Conservation (phyloP, 2,329 filamentous ascomycete genomes). For the Phaeomoniella chlamydospora region DNA sequence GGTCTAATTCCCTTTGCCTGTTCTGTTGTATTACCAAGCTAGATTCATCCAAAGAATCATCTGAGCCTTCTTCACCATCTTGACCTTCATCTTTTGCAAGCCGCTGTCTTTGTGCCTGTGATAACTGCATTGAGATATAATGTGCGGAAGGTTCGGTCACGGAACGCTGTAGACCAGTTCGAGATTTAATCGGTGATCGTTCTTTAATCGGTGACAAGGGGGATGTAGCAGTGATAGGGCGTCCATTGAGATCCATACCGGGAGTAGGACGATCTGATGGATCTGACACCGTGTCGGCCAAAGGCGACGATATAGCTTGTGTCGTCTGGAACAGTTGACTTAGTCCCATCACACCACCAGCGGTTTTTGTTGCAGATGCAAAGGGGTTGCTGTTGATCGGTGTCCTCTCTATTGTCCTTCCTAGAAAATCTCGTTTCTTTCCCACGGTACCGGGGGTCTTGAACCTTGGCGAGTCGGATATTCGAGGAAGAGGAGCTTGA, state of each 20-base stretch:
- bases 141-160: conserved; percentile 24
- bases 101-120: conserved; percentile 25
- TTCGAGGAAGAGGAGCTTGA: conserved; percentile 21
- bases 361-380: conserved; percentile 17
- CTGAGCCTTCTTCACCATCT: conserved; percentile 12
- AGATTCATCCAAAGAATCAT: conserved; percentile 10
- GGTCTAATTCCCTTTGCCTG: conserved; percentile 1
- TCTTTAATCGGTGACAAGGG: conserved; percentile 18
- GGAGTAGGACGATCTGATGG: conserved; percentile 33
- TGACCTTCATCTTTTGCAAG: conserved; percentile 18
- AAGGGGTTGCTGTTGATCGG: conserved; percentile 27
- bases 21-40: conserved; percentile 3
- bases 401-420: conserved; percentile 20
- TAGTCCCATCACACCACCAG: conserved; percentile 24
- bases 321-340: conserved; percentile 34
- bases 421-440: conserved; percentile 18
- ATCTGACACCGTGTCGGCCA: conserved; percentile 21
- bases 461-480: conserved; percentile 31
- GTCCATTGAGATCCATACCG: conserved; percentile 27
- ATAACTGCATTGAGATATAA: conserved; percentile 31
- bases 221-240: conserved; percentile 15
- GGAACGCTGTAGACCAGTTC: conserved; percentile 18
- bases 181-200: conserved; percentile 15
- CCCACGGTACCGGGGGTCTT: conserved; percentile 24
- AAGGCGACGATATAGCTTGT: conserved; percentile 31